A percentile compares a stretch with the other conserved stretches of the same genome.
phyloP scores from a whole-genome alignment of 495 filamentous ascomycete species.

The Cercophora sp. region DNA sequence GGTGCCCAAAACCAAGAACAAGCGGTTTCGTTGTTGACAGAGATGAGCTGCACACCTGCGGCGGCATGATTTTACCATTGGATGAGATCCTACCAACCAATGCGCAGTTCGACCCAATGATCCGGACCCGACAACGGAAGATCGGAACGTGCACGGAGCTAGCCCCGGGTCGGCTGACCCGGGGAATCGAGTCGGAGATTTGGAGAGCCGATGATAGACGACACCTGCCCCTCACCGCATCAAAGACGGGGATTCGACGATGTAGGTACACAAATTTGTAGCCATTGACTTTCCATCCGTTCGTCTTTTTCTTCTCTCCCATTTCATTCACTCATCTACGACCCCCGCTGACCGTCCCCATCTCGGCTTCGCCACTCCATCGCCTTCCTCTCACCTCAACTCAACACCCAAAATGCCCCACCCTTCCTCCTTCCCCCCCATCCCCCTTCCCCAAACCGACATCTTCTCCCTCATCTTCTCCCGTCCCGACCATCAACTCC shows the following conservation, averaged over 20 bases:
- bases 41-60: no score
- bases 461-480: constrained; percentile 72
- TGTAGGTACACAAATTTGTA: neutral
- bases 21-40: no score
- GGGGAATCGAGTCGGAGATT: neutral
- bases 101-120: no score
- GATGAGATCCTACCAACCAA: no score
- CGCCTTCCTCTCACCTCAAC: no score
- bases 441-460: constrained; percentile 65
- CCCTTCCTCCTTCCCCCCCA: constrained; percentile 48
- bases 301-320: neutral
- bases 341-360: neutral
- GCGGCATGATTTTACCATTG: no score
- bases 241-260: neutral
- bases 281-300: neutral
- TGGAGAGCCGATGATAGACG: constrained; percentile 12
- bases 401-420: constrained; percentile 57
- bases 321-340: neutral
- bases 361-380: no score
- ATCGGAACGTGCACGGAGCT: no score
- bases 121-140: no score
- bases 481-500: neutral
- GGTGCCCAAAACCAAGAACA: no score
- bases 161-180: no score
- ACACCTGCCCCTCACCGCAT: constrained; percentile 1